Evolutionary conservation across 2,329 filamentous ascomycete species (phyloP).

Genomic region (Microsporum ferrugineum): DNA sequence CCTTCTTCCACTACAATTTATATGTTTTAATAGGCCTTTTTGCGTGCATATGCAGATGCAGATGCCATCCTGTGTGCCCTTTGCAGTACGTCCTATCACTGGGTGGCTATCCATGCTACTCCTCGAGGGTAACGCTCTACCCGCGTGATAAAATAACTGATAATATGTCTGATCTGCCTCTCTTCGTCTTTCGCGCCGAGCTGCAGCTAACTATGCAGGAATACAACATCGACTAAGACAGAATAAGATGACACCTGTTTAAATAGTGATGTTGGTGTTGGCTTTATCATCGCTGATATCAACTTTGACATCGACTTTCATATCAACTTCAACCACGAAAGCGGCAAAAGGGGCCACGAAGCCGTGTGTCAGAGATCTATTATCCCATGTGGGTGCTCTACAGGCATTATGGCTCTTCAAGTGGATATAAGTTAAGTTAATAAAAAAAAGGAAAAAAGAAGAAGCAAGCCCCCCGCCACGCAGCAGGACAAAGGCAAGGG

Average conservation of each 20-base stretch:
- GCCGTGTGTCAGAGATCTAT: background rate
- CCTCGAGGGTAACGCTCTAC: too few species aligned
- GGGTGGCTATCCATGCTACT: too few species aligned
- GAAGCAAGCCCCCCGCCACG: conserved; percentile 1
- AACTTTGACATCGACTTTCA: background rate
- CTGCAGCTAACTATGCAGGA: background rate
- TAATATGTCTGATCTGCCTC: background rate
- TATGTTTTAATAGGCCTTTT: too few species aligned
- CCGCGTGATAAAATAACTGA: too few species aligned
- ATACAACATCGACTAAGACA: background rate
- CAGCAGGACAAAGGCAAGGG: background rate
- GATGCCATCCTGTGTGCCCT: too few species aligned
- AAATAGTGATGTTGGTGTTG: background rate
- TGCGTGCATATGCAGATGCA: too few species aligned
- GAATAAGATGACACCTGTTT: background rate
- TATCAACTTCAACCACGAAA: background rate
- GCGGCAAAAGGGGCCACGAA: background rate
- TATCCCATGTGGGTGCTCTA: conserved; percentile 3
- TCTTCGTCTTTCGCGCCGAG: background rate
- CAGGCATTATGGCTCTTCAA: background rate
- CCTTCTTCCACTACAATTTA: too few species aligned
- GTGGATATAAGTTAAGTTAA: background rate
- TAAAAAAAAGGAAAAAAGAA: background rate
- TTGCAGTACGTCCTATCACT: too few species aligned
- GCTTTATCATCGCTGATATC: background rate